These are phyloP conservation scores for Diaporthe ampelina DNA, from an alignment of 2,329 filamentous ascomycete species.

Conservation along the genomic window DNA sequence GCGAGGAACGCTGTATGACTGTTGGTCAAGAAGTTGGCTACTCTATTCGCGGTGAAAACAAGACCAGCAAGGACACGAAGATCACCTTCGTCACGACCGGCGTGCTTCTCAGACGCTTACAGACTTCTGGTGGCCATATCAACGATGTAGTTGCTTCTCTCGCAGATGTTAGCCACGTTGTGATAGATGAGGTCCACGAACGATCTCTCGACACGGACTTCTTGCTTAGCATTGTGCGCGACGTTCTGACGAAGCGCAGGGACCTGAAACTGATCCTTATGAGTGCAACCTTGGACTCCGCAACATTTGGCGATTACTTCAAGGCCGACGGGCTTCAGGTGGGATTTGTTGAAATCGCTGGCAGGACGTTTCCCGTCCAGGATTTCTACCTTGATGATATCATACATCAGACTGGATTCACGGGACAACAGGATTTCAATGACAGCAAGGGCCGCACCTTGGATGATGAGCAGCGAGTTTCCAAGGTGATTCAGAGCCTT, in stretches of 20 bases:
- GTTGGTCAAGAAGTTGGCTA: conserved; percentile 94
- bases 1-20: conserved; percentile 85
- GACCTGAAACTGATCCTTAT: conserved; percentile 94
- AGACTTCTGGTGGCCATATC: conserved; percentile 85
- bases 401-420: conserved; percentile 82
- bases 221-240: conserved; percentile 85
- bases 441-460: conserved; percentile 59
- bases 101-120: conserved; percentile 90
- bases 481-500: conserved; percentile 78
- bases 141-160: conserved; percentile 86
- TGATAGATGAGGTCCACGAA: conserved; percentile 98
- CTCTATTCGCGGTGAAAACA: conserved; percentile 90
- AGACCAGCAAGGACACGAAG: conserved; percentile 79
- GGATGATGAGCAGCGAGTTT: conserved; percentile 56
- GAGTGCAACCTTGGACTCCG: conserved; percentile 94
- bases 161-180: conserved; percentile 91
- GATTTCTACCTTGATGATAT: conserved; percentile 94
- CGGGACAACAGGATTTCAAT: conserved; percentile 62
- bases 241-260: conserved; percentile 80
- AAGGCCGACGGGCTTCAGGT: conserved; percentile 76
- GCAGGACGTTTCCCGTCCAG: conserved; percentile 89
- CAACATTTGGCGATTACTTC: conserved; percentile 89
- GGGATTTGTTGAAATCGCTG: conserved; percentile 86
- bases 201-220: conserved; percentile 96
- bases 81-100: conserved; percentile 97